Percentiles rank a stretch among this genome's conserved stretches.
phyloP scores from a whole-genome alignment of 1,284 basidiomycete species.

The Trichosporon inkin region DNA sequence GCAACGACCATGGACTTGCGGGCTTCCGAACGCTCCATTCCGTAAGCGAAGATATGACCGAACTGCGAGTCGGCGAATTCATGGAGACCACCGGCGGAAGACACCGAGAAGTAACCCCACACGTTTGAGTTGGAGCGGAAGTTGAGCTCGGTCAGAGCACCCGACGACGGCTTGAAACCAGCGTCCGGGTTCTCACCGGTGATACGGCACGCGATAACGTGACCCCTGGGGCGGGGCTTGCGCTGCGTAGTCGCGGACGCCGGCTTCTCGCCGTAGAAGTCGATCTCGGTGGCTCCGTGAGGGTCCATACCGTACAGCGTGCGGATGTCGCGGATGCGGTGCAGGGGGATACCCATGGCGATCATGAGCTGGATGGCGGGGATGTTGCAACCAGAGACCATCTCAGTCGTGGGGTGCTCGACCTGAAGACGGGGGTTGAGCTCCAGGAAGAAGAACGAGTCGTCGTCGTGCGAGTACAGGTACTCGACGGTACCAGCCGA shows the following conservation, averaged over 20 bases:
- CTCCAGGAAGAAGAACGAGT: slow-evolving; percentile 96
- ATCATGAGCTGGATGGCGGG: slow-evolving; percentile 96
- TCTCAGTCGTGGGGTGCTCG: slow-evolving; percentile 98
- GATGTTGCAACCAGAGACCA: slow-evolving; percentile 97
- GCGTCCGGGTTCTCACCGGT: slow-evolving; percentile 99
- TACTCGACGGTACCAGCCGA: slow-evolving; percentile 99
- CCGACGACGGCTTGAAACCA: slow-evolving; percentile 99
- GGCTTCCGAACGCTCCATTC: slow-evolving; percentile 90
- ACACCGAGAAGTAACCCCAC: slow-evolving; percentile 99
- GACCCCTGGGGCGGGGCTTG: slow-evolving; percentile 94
- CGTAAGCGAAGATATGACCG: slow-evolving; percentile 98
- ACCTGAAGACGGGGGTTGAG: slow-evolving; percentile 99
- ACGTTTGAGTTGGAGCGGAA: slow-evolving; percentile 99
- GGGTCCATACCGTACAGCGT: slow-evolving; percentile 92
- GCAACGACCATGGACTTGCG: slow-evolving; percentile 99
- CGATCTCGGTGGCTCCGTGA: slow-evolving; percentile 81
- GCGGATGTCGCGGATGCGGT: slow-evolving; percentile 93
- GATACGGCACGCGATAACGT: slow-evolving; percentile 98
- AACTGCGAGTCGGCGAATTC: slow-evolving; percentile 99
- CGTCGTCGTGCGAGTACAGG: slow-evolving; percentile 90
- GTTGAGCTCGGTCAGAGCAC: slow-evolving; percentile 94
- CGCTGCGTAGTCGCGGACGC: slow-evolving; percentile 83
- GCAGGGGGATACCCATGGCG: slow-evolving; percentile 96
- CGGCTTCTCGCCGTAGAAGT: slow-evolving; percentile 91
- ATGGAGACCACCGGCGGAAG: slow-evolving; percentile 90